These are phyloP conservation scores for Candida coleopterorum DNA, from an alignment of 805 yeast species.

Conservation along the genomic window DNA sequence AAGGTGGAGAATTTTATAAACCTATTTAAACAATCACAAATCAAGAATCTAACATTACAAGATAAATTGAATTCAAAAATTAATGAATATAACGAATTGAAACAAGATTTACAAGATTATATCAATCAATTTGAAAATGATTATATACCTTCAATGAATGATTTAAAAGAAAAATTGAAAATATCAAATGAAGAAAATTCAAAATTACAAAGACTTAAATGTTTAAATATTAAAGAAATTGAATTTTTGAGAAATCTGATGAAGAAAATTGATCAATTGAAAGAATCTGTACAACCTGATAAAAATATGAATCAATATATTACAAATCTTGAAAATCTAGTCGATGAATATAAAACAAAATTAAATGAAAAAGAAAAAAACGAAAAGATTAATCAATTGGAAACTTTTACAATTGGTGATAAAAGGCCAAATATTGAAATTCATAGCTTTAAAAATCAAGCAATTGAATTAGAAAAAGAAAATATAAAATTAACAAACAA, in stretches of 20 bases:
- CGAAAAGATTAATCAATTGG: slow-evolving; percentile 35
- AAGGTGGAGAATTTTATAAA: slow-evolving; percentile 34
- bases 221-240: slow-evolving; percentile 54
- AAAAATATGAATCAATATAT: slow-evolving; percentile 33
- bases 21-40: slow-evolving; percentile 30
- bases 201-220: slow-evolving; percentile 42
- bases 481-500: slow-evolving; percentile 34
- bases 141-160: slow-evolving; percentile 10
- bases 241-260: slow-evolving; percentile 53
- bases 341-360: slow-evolving; percentile 53
- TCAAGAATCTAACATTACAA: slow-evolving; percentile 28
- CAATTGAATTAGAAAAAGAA: slow-evolving; percentile 32
- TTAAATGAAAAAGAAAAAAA: slow-evolving; percentile 41
- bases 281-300: slow-evolving; percentile 19
- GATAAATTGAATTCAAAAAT: slow-evolving; percentile 29
- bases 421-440: slow-evolving; percentile 9
- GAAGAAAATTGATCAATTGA: slow-evolving; percentile 40
- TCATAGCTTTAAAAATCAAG: slow-evolving; percentile 11
- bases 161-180: slow-evolving; percentile 7
- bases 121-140: slow-evolving; percentile 11
- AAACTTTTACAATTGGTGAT: slow-evolving; percentile 12
- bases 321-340: slow-evolving; percentile 40
- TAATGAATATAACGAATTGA: slow-evolving; percentile 15
- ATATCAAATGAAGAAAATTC: slow-evolving; percentile 10
- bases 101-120: slow-evolving; percentile 12